A percentile compares a stretch with the other conserved stretches of the same genome.
Conservation (phyloP, 1,284 basidiomycete species). For the Lignosus rhinocerotis region DNA sequence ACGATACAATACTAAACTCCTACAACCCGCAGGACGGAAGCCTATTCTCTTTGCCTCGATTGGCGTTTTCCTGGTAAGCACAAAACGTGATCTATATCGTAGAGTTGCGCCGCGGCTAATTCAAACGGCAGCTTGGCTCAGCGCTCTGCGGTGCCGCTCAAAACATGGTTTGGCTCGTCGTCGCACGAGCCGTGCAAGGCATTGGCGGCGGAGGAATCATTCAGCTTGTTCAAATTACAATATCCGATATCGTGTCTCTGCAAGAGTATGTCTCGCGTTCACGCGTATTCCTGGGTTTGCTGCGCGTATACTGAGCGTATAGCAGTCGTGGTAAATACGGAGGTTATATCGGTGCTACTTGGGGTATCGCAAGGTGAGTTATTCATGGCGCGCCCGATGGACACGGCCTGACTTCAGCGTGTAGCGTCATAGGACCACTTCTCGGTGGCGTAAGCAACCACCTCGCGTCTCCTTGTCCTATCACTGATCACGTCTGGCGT, state of each 20-base stretch:
- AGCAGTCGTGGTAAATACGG: conserved; percentile 73
- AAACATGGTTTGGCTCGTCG: conserved; percentile 71
- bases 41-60: conserved; percentile 73
- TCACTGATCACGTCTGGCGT: conserved; percentile 4
- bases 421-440: conserved; percentile 74
- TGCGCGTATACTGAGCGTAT: background rate
- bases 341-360: conserved; percentile 75
- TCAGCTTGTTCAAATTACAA: conserved; percentile 66
- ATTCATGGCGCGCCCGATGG: background rate
- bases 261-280: conserved; percentile 54
- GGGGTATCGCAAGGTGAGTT: conserved; percentile 69
- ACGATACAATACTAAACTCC: background rate
- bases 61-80: conserved; percentile 63
- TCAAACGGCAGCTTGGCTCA: conserved; percentile 58
- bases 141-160: conserved; percentile 84
- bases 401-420: conserved; percentile 1
- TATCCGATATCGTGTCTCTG: conserved; percentile 79
- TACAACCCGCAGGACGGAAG: conserved; percentile 57
- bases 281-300: background rate
- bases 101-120: background rate
- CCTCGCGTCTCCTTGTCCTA: background rate
- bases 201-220: conserved; percentile 81
- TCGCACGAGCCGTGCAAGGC: conserved; percentile 79
- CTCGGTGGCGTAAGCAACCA: conserved; percentile 61
- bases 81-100: too few species aligned